Conservation (phyloP, 768 basidiomycete species). For the Leucocoprinus leucothites region DNA sequence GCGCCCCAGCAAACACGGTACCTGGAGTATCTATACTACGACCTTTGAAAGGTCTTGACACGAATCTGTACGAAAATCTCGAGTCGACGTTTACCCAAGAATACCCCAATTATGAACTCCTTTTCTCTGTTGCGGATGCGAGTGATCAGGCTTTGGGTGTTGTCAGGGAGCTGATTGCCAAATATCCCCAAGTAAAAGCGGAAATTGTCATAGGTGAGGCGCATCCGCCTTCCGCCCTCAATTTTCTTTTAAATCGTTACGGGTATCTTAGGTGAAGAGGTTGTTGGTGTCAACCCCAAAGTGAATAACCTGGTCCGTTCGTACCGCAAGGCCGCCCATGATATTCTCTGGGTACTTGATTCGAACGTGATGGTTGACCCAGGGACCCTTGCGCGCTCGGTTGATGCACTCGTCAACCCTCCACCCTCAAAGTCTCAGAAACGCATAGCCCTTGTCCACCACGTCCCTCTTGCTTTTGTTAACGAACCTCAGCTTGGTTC, state of each 20-base stretch:
- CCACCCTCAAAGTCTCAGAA: constrained; percentile 31
- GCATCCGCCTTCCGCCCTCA: neutral
- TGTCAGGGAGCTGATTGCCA: constrained; percentile 70
- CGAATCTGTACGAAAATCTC: constrained; percentile 94
- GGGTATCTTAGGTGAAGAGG: constrained; percentile 60
- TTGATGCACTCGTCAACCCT: constrained; percentile 63
- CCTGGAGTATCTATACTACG: constrained; percentile 94
- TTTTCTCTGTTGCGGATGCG: constrained; percentile 88
- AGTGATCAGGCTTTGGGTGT: constrained; percentile 86
- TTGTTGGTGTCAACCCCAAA: constrained; percentile 93
- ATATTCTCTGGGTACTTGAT: constrained; percentile 96
- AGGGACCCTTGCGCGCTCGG: constrained; percentile 79
- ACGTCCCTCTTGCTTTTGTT: constrained; percentile 86
- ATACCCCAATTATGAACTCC: constrained; percentile 88
- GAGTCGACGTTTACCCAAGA: constrained; percentile 91
- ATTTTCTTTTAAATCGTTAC: neutral
- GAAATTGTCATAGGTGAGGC: constrained; percentile 72
- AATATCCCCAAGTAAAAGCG: constrained; percentile 75
- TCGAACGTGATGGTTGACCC: constrained; percentile 85
- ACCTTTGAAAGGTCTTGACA: constrained; percentile 92
- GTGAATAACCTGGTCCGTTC: constrained; percentile 93
- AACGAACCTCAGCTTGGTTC: constrained; percentile 74
- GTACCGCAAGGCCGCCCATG: constrained; percentile 76
- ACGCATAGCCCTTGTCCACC: constrained; percentile 86
- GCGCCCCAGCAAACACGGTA: constrained; percentile 40